Percentiles rank a stretch among this genome's conserved stretches.
phyloP scores from a whole-genome alignment of 805 yeast species.

The Ogataea allantospora region DNA sequence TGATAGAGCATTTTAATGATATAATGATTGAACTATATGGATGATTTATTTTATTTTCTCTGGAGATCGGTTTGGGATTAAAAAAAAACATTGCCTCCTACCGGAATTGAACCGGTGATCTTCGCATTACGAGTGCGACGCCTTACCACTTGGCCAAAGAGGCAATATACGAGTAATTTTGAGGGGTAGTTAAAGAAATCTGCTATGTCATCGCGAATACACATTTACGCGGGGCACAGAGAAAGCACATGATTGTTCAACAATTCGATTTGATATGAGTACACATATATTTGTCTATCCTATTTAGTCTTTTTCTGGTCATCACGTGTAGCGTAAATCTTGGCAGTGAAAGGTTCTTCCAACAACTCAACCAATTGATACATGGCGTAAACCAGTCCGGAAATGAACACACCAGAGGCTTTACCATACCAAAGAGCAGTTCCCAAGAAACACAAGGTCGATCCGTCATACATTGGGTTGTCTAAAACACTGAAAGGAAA shows the following conservation, averaged over 20 bases:
- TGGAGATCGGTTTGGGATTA: background rate
- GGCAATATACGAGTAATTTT: conserved; percentile 28
- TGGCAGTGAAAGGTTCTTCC: conserved; percentile 96
- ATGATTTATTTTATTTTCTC: conserved; percentile 3
- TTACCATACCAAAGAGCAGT: conserved; percentile 85
- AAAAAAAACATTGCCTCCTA: conserved; percentile 34
- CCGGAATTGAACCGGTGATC: conserved; percentile 46
- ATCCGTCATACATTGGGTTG: conserved; percentile 97
- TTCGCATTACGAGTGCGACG: conserved; percentile 47
- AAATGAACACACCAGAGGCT: conserved; percentile 80
- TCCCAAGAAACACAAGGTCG: conserved; percentile 85
- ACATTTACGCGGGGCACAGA: background rate
- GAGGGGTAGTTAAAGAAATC: background rate
- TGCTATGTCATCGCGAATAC: background rate
- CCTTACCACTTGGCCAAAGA: conserved; percentile 47
- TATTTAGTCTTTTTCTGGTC: conserved; percentile 23
- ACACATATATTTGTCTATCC: conserved; percentile 1
- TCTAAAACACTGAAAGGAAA: conserved; percentile 91
- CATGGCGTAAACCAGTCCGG: conserved; percentile 74
- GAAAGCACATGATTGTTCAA: conserved; percentile 2
- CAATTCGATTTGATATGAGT: background rate
- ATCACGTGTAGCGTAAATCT: conserved; percentile 77
- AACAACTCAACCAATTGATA: conserved; percentile 79
- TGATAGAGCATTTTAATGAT: conserved; percentile 5
- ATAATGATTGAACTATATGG: background rate